phyloP scores from a whole-genome alignment of 2,329 filamentous ascomycete species.

The Diaporthe citrichinensis region DNA sequence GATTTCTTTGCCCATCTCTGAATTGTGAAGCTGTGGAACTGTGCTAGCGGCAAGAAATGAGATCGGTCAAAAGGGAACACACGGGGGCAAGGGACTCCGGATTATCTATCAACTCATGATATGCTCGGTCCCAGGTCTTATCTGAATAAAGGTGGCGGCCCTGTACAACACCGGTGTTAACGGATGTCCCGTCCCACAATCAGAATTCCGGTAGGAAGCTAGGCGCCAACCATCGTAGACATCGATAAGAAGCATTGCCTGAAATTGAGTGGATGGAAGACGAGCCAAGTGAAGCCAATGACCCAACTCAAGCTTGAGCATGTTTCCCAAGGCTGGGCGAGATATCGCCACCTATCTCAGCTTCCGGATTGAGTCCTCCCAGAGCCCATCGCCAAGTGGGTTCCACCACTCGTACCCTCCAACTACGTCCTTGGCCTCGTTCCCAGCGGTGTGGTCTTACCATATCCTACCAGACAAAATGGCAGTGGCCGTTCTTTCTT shows the following conservation, averaged over 20 bases:
- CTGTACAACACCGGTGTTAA: slow-evolving; percentile 2
- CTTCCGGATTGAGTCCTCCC: background rate
- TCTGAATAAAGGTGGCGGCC: background rate
- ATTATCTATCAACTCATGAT: too few species aligned
- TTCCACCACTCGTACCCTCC: background rate
- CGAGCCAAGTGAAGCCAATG: slow-evolving; percentile 22
- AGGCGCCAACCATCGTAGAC: background rate
- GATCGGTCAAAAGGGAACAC: too few species aligned
- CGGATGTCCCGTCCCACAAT: background rate
- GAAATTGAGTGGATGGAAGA: background rate
- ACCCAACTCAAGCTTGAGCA: slow-evolving; percentile 2
- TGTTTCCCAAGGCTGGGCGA: slow-evolving; percentile 22
- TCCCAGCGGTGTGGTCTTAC: background rate
- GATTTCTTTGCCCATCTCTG: slow-evolving; percentile 10
- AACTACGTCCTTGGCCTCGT: background rate
- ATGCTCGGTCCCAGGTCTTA: background rate
- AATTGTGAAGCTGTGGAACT: background rate
- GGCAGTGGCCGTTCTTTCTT: background rate
- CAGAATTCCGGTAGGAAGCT: background rate
- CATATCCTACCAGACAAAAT: background rate
- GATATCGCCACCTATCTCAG: slow-evolving; percentile 7
- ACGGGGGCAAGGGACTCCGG: background rate
- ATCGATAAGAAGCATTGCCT: slow-evolving; percentile 1
- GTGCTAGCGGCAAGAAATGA: background rate
- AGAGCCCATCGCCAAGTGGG: background rate